phyloP scores from a whole-genome alignment of 2,329 filamentous ascomycete genomes.

The Bipolaris gigantea region DNA sequence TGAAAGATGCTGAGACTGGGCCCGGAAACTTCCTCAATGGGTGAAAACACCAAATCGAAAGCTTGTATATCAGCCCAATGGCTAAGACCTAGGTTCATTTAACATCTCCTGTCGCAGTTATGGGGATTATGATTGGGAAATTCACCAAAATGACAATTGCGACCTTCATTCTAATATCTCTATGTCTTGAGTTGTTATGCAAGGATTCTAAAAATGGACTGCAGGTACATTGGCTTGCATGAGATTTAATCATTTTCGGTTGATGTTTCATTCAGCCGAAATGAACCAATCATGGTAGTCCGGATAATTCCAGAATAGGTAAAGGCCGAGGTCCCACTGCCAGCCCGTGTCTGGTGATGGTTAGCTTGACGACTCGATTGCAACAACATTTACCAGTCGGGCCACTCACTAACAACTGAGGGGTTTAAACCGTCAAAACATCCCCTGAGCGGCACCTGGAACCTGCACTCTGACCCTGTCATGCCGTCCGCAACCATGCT shows the following conservation, averaged over 20 bases:
- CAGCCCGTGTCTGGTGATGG: background rate
- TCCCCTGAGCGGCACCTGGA: constrained; percentile 3
- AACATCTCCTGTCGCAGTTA: background rate
- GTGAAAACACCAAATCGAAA: background rate
- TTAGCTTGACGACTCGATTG: constrained; percentile 1
- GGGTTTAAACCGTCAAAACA: background rate
- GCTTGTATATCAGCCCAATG: background rate
- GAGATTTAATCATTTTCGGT: background rate
- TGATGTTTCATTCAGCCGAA: background rate
- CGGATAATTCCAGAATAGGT: background rate
- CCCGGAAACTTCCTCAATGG: background rate
- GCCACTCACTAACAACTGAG: background rate
- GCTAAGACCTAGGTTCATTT: background rate
- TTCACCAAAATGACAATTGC: background rate
- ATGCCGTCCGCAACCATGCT: constrained; percentile 2
- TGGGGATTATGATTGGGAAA: background rate
- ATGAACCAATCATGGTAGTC: constrained; percentile 1
- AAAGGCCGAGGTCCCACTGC: constrained; percentile 2
- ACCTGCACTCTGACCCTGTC: constrained; percentile 3
- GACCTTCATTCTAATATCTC: background rate
- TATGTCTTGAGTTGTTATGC: background rate
- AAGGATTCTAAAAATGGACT: background rate
- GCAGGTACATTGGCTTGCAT: background rate
- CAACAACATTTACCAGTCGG: background rate
- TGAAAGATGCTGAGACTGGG: background rate